Conservation (phyloP, 2,329 filamentous ascomycete species). For the Trichophyton verrucosum region DNA sequence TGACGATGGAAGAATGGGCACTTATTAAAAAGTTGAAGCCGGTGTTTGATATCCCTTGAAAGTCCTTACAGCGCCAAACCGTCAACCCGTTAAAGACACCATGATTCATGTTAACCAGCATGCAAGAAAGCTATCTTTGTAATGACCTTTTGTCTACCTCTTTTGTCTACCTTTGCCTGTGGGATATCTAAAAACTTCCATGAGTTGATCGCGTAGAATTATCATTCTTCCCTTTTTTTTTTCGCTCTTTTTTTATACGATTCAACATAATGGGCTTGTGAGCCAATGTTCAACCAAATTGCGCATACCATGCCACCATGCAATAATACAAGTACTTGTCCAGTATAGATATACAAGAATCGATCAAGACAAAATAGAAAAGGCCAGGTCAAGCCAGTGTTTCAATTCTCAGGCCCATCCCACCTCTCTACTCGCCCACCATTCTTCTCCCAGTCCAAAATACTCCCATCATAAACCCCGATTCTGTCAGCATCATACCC, state of each 20-base stretch:
- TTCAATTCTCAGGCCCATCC: slow-evolving; percentile 16
- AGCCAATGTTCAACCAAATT: too few species aligned
- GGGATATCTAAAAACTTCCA: neutral
- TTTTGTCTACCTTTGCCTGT: neutral
- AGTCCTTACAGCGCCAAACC: neutral
- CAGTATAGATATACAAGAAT: neutral
- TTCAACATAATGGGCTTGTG: too few species aligned
- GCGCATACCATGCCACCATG: too few species aligned
- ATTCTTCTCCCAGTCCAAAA: slow-evolving; percentile 64
- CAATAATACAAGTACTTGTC: too few species aligned
- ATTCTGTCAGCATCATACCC: slow-evolving; percentile 58
- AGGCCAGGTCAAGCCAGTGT: neutral
- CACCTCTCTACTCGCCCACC: slow-evolving; percentile 51
- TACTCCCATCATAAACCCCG: slow-evolving; percentile 40
- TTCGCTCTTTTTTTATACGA: too few species aligned
- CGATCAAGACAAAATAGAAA: neutral
- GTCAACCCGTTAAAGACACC: neutral
- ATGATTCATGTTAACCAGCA: neutral
- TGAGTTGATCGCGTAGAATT: neutral
- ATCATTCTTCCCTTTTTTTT: neutral
- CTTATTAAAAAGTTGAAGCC: slow-evolving; percentile 93
- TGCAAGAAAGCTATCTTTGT: neutral
- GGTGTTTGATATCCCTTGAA: slow-evolving; percentile 71
- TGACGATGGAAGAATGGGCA: slow-evolving; percentile 85
- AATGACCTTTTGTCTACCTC: neutral